phyloP scores from a whole-genome alignment of 805 yeast species.

The Candida khao-thaluensis region DNA sequence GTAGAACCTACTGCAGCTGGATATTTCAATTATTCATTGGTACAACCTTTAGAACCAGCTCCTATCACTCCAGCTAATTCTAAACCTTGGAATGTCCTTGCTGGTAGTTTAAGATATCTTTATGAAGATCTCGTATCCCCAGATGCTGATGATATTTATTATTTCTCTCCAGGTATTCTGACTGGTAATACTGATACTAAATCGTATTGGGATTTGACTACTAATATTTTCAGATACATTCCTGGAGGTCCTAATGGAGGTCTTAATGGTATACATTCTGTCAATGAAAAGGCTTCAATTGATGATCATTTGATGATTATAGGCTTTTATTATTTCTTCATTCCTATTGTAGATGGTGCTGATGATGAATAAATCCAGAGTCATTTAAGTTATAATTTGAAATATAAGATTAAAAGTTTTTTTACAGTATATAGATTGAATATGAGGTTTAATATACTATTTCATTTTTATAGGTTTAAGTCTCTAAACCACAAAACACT shows the following conservation, averaged over 20 bases:
- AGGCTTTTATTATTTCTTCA: slow-evolving; percentile 40
- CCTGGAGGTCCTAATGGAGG: slow-evolving; percentile 23
- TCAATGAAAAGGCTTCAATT: slow-evolving; percentile 31
- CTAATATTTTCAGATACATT: slow-evolving; percentile 35
- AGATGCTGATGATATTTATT: slow-evolving; percentile 22
- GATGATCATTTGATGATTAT: slow-evolving; percentile 34
- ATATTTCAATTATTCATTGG: slow-evolving; percentile 28
- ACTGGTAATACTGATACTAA: slow-evolving; percentile 45
- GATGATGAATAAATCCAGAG: neutral
- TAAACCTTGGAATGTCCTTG: slow-evolving; percentile 33
- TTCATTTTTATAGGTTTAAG: no score
- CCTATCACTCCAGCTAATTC: slow-evolving; percentile 37
- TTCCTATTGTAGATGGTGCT: slow-evolving; percentile 24
- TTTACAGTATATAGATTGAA: no score
- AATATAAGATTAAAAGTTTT: no score
- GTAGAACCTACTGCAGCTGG: slow-evolving; percentile 19
- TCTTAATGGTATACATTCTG: slow-evolving; percentile 29
- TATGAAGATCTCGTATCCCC: slow-evolving; percentile 32
- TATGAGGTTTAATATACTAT: no score
- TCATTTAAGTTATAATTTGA: no score
- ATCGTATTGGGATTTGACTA: slow-evolving; percentile 40
- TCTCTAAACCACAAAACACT: no score
- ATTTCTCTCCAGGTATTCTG: slow-evolving; percentile 34
- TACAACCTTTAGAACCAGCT: slow-evolving; percentile 34
- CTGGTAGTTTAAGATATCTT: slow-evolving; percentile 37